Base-by-base conservation (phyloP, 805 yeast species). In the Brettanomyces bruxellensis region DNA sequence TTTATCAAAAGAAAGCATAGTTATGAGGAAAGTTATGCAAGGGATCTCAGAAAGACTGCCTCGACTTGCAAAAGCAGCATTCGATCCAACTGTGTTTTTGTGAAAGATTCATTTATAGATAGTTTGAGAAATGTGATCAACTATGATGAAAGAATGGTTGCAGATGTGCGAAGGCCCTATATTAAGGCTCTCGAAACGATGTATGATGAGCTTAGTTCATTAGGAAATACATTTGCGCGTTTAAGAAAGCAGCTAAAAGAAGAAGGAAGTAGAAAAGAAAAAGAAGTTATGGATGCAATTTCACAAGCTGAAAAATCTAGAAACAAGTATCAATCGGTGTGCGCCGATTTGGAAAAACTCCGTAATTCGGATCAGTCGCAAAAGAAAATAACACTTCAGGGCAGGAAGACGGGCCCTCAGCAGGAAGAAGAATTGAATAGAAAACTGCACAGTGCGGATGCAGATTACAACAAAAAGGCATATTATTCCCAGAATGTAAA, bases 261-360 rank as follows among this genome's bases (percentile, higher is more conserved):
- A 42, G 86, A 85, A 47, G 87, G 89, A 39, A 74, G 78, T 56
- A 72, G 86, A 43, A 77, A 82, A 54, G 99, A 93, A 59, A 88
- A 85, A 58, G 95, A 84, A 49, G 90, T 89, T 34, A 58, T 72
- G 11, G 98, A 93, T 47, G 80, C 96, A 5, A 90, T 89, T 43
- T 69, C 72, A 47, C 76, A 78, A 39, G 96, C 95, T 1, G 96
- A 87, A 53, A 91, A 91, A 75, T 95, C 97, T 13, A 86, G 85
- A 62, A 55, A 68, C 34, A 81, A 79, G 60, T 91, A 93, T 61
- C 78, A 77, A 58, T 80, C 86, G 45, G 67, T 89, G 25, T 88
- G 96, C 57, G 84, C 81, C 45, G 98, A 93, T 55, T 76, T 87
- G 62, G 97, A 91, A 54, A 82, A 84, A 55, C 73, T 89, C 40